A percentile compares a stretch with the other conserved stretches of the same genome.
These are phyloP conservation scores for Astragalus membranaceus DNA, from an alignment of 306 rosid species.

Conservation along the genomic window DNA sequence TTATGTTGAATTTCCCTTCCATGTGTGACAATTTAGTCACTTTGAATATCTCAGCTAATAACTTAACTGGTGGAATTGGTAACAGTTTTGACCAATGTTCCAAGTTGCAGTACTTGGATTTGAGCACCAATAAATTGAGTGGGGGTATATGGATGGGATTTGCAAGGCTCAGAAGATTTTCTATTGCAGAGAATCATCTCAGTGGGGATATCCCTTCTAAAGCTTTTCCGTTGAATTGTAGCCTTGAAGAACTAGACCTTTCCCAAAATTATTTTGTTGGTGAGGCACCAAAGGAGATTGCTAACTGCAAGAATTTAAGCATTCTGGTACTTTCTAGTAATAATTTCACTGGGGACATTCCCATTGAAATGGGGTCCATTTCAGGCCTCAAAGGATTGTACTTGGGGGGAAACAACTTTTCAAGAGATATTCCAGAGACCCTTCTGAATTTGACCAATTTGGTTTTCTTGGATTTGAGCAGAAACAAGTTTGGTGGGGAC, in stretches of 20 bases:
- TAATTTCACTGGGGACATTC: conserved; percentile 54
- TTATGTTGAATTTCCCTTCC: conserved; percentile 54
- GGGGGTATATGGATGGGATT: conserved; percentile 67
- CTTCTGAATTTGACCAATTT: conserved; percentile 51
- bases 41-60: conserved; percentile 56
- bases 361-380: conserved; percentile 55
- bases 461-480: conserved; percentile 83
- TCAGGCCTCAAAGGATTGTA: conserved; percentile 44
- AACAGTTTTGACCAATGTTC: conserved; percentile 49
- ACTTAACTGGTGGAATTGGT: conserved; percentile 56
- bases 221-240: conserved; percentile 44
- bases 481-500: conserved; percentile 53
- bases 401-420: conserved; percentile 68
- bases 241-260: conserved; percentile 52
- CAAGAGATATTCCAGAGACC: conserved; percentile 53
- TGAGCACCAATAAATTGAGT: conserved; percentile 60
- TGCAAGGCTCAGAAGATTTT: conserved; percentile 48
- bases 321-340: conserved; percentile 59
- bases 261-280: conserved; percentile 60
- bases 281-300: conserved; percentile 42
- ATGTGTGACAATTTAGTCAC: conserved; percentile 48
- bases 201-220: conserved; percentile 36
- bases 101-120: conserved; percentile 69
- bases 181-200: conserved; percentile 65
- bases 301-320: conserved; percentile 50